A percentile compares a stretch with the other conserved stretches of the same genome.
phyloP scores from a whole-genome alignment of 108 stramenopile species.

The Cyclotella cryptica region DNA sequence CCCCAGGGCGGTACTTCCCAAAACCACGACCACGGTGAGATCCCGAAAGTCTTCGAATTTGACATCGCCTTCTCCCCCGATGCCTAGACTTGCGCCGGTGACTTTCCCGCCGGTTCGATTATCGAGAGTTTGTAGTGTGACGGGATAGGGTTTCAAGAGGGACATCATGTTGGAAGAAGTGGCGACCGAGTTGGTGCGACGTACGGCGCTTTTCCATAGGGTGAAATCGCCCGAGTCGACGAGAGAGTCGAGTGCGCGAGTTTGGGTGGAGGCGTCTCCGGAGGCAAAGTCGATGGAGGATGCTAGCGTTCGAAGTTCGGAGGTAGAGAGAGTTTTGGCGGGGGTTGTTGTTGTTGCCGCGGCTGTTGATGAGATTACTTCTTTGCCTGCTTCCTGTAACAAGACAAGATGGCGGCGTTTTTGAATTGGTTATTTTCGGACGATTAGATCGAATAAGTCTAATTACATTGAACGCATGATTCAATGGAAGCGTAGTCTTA shows the following conservation, averaged over 20 bases:
- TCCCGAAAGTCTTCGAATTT: constrained; percentile 87
- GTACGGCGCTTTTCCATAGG: constrained; percentile 65
- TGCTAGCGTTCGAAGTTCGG: constrained; percentile 43
- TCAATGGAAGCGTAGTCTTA: constrained; percentile 16
- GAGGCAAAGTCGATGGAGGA: constrained; percentile 54
- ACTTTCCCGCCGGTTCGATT: constrained; percentile 63
- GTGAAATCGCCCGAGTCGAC: constrained; percentile 54
- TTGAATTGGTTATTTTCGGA: not conserved
- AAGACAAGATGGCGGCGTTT: not conserved
- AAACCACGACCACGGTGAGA: constrained; percentile 71
- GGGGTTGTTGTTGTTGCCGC: constrained; percentile 19
- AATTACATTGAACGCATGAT: not conserved
- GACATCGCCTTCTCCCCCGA: constrained; percentile 73
- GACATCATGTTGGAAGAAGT: constrained; percentile 50
- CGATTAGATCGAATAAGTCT: constrained; percentile 5
- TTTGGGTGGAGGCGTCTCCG: constrained; percentile 56
- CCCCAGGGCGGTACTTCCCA: constrained; percentile 63
- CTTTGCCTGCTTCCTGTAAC: constrained; percentile 39
- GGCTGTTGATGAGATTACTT: constrained; percentile 35
- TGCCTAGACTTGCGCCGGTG: constrained; percentile 63
- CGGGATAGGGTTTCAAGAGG: constrained; percentile 60
- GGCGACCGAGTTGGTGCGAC: constrained; percentile 35
- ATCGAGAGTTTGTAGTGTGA: constrained; percentile 69
- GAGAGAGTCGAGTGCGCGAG: constrained; percentile 55
- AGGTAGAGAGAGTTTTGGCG: constrained; percentile 28